Base-by-base conservation (phyloP, 495 filamentous ascomycete species). In the Trichoderma erinaceum region DNA sequence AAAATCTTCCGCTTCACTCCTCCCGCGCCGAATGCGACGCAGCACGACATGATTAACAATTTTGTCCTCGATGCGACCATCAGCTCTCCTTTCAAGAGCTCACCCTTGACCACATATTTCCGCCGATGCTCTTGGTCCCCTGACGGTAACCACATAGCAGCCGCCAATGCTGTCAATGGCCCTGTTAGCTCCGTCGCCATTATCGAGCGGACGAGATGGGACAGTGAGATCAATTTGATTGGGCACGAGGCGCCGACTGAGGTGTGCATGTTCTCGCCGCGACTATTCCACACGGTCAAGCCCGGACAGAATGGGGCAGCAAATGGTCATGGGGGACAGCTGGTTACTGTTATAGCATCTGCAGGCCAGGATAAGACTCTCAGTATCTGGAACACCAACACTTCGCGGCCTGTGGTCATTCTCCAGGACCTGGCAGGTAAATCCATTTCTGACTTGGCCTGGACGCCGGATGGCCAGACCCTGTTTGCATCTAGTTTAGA, bases 111-210 rank as follows among this genome's bases (percentile, higher is more conserved):
- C 0, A 97, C 95, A 6, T 99, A 99, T 78, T 99, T 99, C 75
- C 86, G 95, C 63, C 85, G 95, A 67, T 97, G 92, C 72, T 97
- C 93, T 3, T 99, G 95, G 95, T 96, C 92, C 0, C 95, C 95
- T 0, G 95, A 99, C 77, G 95, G 95, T 10, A 90, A 93, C 74
- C 95, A 97, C 72, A 97, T 99, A 70, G 96, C 96, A 1, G 96
- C 94, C 32, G 91, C 95, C 10, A 98, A 99, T 78, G 93, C 95
- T 0, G 91, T 93, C 21, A 99, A 99, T 73, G 95, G 95, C 0
- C 95, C 95, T 1, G 95, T 99, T 18, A 97, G 92, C 79, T 97
- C 93, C 0, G 94, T 97, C 13, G 95, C 94, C 18, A 97, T 99
- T 64, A 92, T 98, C 66, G 92, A 96, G 69, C 90, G 95, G 70